phyloP scores from a whole-genome alignment of 768 basidiomycete genomes.

The Mycena maculata region DNA sequence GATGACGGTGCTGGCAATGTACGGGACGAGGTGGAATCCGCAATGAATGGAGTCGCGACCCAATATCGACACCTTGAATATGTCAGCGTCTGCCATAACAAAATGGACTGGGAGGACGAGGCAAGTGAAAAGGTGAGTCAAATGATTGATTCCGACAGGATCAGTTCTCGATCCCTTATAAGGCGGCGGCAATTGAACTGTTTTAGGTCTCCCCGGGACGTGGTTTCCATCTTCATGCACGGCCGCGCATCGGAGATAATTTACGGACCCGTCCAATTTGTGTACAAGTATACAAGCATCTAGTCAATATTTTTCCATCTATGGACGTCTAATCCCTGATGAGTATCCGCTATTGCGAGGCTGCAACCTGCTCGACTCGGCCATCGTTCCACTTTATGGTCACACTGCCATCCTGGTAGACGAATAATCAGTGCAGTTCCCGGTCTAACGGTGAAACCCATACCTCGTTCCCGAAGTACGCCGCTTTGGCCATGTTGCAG shows the following conservation, averaged over 20 bases:
- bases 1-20: conserved; percentile 84
- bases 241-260: conserved; percentile 17
- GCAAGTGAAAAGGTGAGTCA: neutral
- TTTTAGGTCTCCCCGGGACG: neutral
- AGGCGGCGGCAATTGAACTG: neutral
- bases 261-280: conserved; percentile 9
- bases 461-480: conserved; percentile 95
- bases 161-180: conserved; percentile 6
- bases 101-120: no score
- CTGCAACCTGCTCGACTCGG: conserved; percentile 48
- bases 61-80: conserved; percentile 85
- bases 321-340: conserved; percentile 10
- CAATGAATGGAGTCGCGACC: conserved; percentile 91
- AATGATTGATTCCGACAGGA: conserved; percentile 17
- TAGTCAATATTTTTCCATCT: conserved; percentile 12
- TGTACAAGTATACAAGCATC: conserved; percentile 31
- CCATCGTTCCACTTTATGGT: conserved; percentile 71
- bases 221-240: neutral
- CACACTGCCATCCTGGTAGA: conserved; percentile 73
- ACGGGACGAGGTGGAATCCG: conserved; percentile 91
- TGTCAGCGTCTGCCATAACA: conserved; percentile 65
- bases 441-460: neutral
- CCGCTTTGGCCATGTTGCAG: conserved; percentile 90
- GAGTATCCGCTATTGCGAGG: conserved; percentile 5
- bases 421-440: conserved; percentile 13